Percentiles rank a stretch among this genome's conserved stretches.
Conservation (phyloP, 345 rosid species). For the Euphorbia tirucalli region DNA sequence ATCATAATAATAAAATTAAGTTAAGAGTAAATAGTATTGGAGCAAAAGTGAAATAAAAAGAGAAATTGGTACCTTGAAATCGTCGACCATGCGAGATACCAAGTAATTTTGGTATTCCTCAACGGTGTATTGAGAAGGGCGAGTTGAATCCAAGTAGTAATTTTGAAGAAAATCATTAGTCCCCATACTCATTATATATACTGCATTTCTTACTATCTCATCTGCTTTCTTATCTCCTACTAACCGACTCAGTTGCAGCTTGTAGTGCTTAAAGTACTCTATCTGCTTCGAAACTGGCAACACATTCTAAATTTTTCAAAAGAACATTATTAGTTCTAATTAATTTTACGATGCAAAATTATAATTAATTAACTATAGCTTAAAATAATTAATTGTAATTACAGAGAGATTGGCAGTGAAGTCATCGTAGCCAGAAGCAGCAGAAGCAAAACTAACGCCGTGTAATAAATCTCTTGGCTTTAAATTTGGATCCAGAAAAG, state of each 20-base stretch:
- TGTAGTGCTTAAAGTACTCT: slow-evolving; percentile 63
- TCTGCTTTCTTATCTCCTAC: slow-evolving; percentile 55
- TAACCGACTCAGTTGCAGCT: slow-evolving; percentile 47
- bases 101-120: slow-evolving; percentile 53
- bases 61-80: slow-evolving; percentile 44
- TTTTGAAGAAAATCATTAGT: slow-evolving; percentile 84
- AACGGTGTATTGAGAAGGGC: slow-evolving; percentile 52
- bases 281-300: slow-evolving; percentile 56
- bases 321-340: no score
- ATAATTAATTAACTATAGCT: no score
- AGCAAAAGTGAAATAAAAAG: no score
- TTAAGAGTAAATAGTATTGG: no score
- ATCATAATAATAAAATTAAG: no score
- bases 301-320: slow-evolving; percentile 44
- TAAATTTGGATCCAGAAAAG: slow-evolving; percentile 60
- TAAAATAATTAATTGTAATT: not conserved
- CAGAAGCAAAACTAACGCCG: slow-evolving; percentile 91
- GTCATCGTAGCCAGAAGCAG: slow-evolving; percentile 89
- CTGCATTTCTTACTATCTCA: slow-evolving; percentile 41
- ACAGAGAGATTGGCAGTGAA: slow-evolving; percentile 82
- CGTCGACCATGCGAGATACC: slow-evolving; percentile 44
- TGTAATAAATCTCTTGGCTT: slow-evolving; percentile 46
- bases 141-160: slow-evolving; percentile 62
- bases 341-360: no score
- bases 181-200: slow-evolving; percentile 69